Evolutionary conservation across 2,329 filamentous ascomycete species (phyloP).

Genomic region (Didymella arachidicola): DNA sequence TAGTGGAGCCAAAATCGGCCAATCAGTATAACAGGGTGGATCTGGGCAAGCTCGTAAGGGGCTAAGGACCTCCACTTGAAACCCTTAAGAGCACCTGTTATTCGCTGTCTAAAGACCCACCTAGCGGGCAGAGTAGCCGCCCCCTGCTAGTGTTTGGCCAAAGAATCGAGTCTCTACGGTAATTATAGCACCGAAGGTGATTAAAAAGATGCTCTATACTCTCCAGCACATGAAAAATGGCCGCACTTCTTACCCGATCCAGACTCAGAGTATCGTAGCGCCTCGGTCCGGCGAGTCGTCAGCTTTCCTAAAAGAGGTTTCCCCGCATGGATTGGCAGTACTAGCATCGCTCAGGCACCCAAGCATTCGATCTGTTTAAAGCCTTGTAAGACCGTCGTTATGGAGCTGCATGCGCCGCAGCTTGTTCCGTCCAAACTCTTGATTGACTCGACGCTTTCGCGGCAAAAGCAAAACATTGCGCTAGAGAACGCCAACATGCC

Average conservation of each 20-base stretch:
- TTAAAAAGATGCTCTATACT: too few species aligned
- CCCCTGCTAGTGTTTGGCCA: too few species aligned
- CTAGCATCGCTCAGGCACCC: conserved; percentile 1
- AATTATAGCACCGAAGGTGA: too few species aligned
- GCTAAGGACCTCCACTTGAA: too few species aligned
- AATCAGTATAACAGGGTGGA: too few species aligned
- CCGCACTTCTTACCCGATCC: conserved; percentile 12
- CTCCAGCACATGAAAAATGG: conserved; percentile 5
- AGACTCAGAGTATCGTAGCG: conserved; percentile 1
- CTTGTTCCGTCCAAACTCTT: not conserved
- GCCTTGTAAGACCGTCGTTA: not conserved
- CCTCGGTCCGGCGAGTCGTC: conserved; percentile 3
- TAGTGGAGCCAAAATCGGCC: too few species aligned
- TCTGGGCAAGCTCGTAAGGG: too few species aligned
- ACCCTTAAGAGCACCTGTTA: too few species aligned
- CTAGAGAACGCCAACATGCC: conserved; percentile 38
- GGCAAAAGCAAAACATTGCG: not conserved
- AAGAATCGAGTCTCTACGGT: too few species aligned
- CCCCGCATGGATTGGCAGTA: conserved; percentile 12
- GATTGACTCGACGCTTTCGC: not conserved
- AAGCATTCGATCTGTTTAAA: conserved; percentile 1
- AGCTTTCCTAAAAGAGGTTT: not conserved
- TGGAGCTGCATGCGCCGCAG: not conserved
- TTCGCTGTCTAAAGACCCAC: too few species aligned
- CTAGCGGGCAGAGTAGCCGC: too few species aligned